A percentile compares a stretch with the other conserved stretches of the same genome.
Evolutionary conservation across 73 alveolate species (phyloP).

Genomic region (Diophrys sp.): DNA sequence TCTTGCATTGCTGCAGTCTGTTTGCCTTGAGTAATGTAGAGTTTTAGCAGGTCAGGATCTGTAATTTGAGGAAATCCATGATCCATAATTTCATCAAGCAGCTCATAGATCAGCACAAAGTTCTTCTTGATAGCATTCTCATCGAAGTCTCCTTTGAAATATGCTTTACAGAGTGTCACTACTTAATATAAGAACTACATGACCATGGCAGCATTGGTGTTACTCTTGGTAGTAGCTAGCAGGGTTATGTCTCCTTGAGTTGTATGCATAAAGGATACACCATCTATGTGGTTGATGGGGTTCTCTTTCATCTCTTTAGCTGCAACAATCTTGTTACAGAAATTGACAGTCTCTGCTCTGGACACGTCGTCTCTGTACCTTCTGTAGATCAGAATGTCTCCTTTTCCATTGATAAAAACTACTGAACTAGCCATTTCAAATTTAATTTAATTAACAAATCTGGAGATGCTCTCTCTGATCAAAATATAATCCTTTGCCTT

Average conservation of each 20-base stretch:
- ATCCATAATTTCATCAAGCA: conserved; percentile 89
- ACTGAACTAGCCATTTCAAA: conserved; percentile 86
- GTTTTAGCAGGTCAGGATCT: conserved; percentile 88
- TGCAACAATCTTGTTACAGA: conserved; percentile 97
- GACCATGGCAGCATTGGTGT: conserved; percentile 77
- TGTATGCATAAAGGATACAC: conserved; percentile 88
- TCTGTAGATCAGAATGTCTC: conserved; percentile 96
- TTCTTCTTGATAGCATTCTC: conserved; percentile 83
- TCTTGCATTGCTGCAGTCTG: conserved; percentile 37
- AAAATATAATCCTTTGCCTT: too few relatives aligned
- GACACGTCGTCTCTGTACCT: conserved; percentile 92
- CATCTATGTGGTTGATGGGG: conserved; percentile 93
- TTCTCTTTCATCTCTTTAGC: conserved; percentile 96
- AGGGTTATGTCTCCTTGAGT: conserved; percentile 76
- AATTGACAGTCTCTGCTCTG: conserved; percentile 87
- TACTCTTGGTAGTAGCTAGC: conserved; percentile 84
- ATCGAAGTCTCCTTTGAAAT: conserved; percentile 80
- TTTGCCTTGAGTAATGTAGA: conserved; percentile 86
- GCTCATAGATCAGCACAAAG: conserved; percentile 91
- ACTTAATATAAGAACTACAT: conserved; percentile 73
- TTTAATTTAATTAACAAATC: too few relatives aligned
- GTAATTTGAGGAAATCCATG: conserved; percentile 83
- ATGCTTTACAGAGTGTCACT: conserved; percentile 81
- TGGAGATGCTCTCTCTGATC: too few relatives aligned
- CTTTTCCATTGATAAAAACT: conserved; percentile 88